Percentiles rank a stretch among this genome's conserved stretches.
phyloP scores from a whole-genome alignment of 2,329 filamentous ascomycete species.

The Trichoderma asperellum region DNA sequence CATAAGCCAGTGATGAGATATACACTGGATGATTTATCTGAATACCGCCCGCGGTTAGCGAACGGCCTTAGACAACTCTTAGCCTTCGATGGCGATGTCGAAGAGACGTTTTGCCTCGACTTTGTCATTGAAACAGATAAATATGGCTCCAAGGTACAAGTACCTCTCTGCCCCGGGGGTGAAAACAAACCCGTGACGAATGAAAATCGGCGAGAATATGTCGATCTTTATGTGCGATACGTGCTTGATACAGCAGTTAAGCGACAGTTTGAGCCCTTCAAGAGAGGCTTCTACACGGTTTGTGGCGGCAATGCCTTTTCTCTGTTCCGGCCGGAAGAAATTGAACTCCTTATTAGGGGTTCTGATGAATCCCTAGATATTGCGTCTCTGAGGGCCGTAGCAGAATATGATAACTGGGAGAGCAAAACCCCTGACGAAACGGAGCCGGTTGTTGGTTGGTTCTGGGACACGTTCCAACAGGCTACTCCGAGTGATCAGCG shows the following conservation, averaged over 20 bases:
- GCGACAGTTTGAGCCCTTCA: slow-evolving; percentile 90
- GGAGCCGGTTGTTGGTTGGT: slow-evolving; percentile 77
- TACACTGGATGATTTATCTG: slow-evolving; percentile 78
- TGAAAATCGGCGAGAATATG: slow-evolving; percentile 80
- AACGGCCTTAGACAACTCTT: slow-evolving; percentile 75
- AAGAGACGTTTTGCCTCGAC: slow-evolving; percentile 77
- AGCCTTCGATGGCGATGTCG: slow-evolving; percentile 82
- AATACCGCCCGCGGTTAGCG: slow-evolving; percentile 77
- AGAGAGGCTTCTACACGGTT: slow-evolving; percentile 89
- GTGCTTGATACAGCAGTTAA: slow-evolving; percentile 76
- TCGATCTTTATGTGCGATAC: slow-evolving; percentile 81
- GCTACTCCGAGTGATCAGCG: slow-evolving; percentile 71
- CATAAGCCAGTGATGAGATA: slow-evolving; percentile 69
- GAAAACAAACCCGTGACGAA: slow-evolving; percentile 80
- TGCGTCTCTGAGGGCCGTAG: slow-evolving; percentile 72
- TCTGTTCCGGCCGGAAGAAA: slow-evolving; percentile 87
- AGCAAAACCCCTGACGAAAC: slow-evolving; percentile 56
- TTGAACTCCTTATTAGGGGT: slow-evolving; percentile 83
- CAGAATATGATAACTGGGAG: slow-evolving; percentile 81
- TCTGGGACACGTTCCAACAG: slow-evolving; percentile 79
- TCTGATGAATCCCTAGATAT: slow-evolving; percentile 86
- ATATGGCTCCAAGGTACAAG: slow-evolving; percentile 68
- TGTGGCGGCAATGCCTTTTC: slow-evolving; percentile 86
- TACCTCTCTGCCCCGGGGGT: slow-evolving; percentile 75
- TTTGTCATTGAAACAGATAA: slow-evolving; percentile 78